Evolutionary conservation across 2,329 filamentous ascomycete genomes (phyloP), one percentile per base, ranked within the genome.

Genomic region (Akanthomyces uredinophilus): DNA sequence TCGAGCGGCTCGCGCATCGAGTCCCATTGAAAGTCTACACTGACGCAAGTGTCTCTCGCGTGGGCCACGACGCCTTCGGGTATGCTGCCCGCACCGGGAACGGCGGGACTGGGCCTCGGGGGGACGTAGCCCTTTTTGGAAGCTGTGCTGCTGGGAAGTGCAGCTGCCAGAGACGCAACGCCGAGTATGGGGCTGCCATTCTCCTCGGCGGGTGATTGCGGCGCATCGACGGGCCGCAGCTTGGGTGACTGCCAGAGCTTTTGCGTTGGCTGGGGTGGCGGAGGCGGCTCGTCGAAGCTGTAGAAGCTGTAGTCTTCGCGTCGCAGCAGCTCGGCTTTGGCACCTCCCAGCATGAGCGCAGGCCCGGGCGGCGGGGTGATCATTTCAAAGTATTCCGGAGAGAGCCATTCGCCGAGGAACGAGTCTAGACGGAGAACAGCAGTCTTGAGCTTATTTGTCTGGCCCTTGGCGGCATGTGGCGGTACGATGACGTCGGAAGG

Each of bases 21-120:
- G 71, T 99, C 93, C 94, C 95, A 99, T 68, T 94, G 90, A 70
- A 91, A 96, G 74, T 99, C 95, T n/a, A 97, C 83, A 56, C 90
- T 83, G 5, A 91, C 81, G 70, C 92, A 98, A 14, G 89, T 86
- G 71, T 98, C 92, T 65, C 92, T 86, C 10, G 94, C 94, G 75
- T 99, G 95, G 0, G 91, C 85, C 20, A 96, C 90, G 71, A 96
- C 96, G 2, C 94, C 95, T 3, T 86, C 79, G 0, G 95, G 95
- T 63, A 98, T 97, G 8, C 88, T 87, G 50, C 92, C 88, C 8
- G 88, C 88, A 8, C 84, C 82, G 0, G 91, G 94, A 11, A 97
- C 83, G 1, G 94, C 91, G 73, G 96, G 97, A 18, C 87, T 85
- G 1, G 94, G 93, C 6, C 85, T 82, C 0, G 93, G 95, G 0